These are phyloP conservation scores for Myxozyma melibiosi DNA, from an alignment of 805 yeast genomes.

Conservation along the genomic window DNA sequence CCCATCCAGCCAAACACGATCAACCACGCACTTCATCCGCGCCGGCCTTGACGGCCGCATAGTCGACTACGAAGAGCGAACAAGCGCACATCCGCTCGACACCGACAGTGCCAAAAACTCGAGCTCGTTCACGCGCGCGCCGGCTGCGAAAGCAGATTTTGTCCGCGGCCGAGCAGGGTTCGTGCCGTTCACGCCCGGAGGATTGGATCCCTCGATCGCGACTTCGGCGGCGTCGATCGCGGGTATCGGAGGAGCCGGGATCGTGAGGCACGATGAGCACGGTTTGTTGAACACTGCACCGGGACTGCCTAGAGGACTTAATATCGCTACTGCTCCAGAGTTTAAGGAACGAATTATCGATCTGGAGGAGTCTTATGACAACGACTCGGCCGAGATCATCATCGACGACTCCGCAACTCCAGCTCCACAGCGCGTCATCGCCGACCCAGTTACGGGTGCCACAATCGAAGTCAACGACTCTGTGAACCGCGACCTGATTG, in stretches of 20 bases:
- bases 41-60: slow-evolving; percentile 74
- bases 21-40: slow-evolving; percentile 68
- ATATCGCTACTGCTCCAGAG: slow-evolving; percentile 29
- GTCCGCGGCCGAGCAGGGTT: slow-evolving; percentile 70
- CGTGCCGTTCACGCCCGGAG: slow-evolving; percentile 94
- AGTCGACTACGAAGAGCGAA: slow-evolving; percentile 63
- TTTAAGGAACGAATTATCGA: slow-evolving; percentile 24
- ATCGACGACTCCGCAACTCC: neutral
- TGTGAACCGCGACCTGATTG: slow-evolving; percentile 41
- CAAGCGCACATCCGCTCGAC: slow-evolving; percentile 47
- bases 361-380: slow-evolving; percentile 29
- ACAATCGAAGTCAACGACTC: slow-evolving; percentile 7
- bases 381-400: neutral
- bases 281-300: slow-evolving; percentile 85
- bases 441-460: slow-evolving; percentile 35
- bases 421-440: slow-evolving; percentile 16
- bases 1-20: slow-evolving; percentile 66
- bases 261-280: slow-evolving; percentile 62
- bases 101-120: slow-evolving; percentile 67
- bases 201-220: slow-evolving; percentile 47
- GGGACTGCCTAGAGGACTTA: slow-evolving; percentile 76
- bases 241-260: slow-evolving; percentile 35
- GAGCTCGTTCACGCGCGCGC: slow-evolving; percentile 67
- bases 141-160: slow-evolving; percentile 56
- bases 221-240: slow-evolving; percentile 35